A percentile compares a stretch with the other conserved stretches of the same genome.
These are phyloP conservation scores for Neurospora terricola DNA, from an alignment of 495 filamentous ascomycete genomes.

Conservation along the genomic window DNA sequence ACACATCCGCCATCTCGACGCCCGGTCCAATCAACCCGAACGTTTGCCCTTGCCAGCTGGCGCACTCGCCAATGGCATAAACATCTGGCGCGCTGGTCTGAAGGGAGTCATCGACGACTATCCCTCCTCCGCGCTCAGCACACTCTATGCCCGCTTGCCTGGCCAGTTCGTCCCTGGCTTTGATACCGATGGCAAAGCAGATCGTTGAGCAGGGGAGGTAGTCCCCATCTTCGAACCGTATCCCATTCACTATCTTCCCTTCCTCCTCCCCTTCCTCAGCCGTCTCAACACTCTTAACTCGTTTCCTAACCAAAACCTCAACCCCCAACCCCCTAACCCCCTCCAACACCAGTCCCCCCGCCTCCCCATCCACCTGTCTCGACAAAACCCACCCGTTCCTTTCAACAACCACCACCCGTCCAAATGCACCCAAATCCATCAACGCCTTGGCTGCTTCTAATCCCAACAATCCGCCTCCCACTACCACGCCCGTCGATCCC, in stretches of 20 bases:
- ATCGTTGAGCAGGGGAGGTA: conserved; percentile 73
- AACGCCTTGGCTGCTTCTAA: conserved; percentile 93
- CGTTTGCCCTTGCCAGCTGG: conserved; percentile 87
- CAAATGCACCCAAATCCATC: conserved; percentile 76
- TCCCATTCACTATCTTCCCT: conserved; percentile 56
- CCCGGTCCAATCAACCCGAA: conserved; percentile 92
- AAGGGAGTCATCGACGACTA: conserved; percentile 62
- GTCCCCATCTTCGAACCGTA: conserved; percentile 79
- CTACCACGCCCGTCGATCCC: conserved; percentile 64
- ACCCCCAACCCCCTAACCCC: conserved; percentile 74
- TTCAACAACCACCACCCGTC: conserved; percentile 74
- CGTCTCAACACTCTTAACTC: conserved; percentile 52
- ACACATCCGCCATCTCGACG: conserved; percentile 92
- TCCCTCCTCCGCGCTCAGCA: conserved; percentile 58
- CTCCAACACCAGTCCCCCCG: conserved; percentile 74
- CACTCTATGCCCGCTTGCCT: conserved; percentile 60
- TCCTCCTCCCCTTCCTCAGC: not conserved
- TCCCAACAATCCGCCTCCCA: conserved; percentile 85
- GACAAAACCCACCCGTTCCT: conserved; percentile 83
- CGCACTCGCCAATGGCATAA: conserved; percentile 92
- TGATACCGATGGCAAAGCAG: conserved; percentile 90
- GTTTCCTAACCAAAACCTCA: conserved; percentile 70
- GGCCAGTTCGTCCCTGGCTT: conserved; percentile 74
- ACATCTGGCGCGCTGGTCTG: conserved; percentile 64
- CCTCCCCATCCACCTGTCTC: conserved; percentile 78